Conservation (phyloP, 306 rosid genomes). For the Hippophae rhamnoides region DNA sequence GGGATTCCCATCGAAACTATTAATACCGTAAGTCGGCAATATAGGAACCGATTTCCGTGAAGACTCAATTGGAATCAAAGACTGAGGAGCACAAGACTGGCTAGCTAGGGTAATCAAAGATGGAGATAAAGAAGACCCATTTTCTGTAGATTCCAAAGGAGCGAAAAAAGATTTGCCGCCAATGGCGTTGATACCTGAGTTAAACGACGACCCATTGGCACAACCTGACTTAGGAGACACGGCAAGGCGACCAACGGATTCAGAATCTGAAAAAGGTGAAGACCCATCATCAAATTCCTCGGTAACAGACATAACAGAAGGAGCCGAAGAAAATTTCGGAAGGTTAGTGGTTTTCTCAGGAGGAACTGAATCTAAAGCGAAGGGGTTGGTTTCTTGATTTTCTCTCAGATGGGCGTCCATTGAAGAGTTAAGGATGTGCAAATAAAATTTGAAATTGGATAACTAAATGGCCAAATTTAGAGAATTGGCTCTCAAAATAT, state of each 20-base stretch:
- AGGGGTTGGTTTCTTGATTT: neutral
- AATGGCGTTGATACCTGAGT: conserved; percentile 17
- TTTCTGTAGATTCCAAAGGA: neutral
- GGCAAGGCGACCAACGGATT: conserved; percentile 13
- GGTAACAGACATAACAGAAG: conserved; percentile 8
- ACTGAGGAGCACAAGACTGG: neutral
- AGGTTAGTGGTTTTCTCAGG: neutral
- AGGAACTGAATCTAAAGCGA: neutral
- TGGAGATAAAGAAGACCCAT: neutral
- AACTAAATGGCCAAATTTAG: too few relatives aligned
- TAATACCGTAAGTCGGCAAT: neutral
- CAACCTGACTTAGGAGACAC: conserved; percentile 9
- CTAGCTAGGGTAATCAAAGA: conserved; percentile 10
- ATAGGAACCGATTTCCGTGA: neutral
- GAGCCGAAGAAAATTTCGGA: neutral
- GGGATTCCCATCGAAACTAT: neutral
- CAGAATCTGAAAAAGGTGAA: conserved; percentile 1
- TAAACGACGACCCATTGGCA: conserved; percentile 2
- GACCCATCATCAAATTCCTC: conserved; percentile 10
- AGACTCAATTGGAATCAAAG: too few relatives aligned
- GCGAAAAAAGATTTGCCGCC: neutral
- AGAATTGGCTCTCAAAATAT: too few relatives aligned
- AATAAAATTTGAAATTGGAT: neutral
- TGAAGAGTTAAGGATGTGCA: neutral
- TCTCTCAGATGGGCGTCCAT: neutral